A percentile compares a stretch with the other conserved stretches of the same genome.
Conservation (phyloP, 2,329 filamentous ascomycete species). For the Fusarium avenaceum region DNA sequence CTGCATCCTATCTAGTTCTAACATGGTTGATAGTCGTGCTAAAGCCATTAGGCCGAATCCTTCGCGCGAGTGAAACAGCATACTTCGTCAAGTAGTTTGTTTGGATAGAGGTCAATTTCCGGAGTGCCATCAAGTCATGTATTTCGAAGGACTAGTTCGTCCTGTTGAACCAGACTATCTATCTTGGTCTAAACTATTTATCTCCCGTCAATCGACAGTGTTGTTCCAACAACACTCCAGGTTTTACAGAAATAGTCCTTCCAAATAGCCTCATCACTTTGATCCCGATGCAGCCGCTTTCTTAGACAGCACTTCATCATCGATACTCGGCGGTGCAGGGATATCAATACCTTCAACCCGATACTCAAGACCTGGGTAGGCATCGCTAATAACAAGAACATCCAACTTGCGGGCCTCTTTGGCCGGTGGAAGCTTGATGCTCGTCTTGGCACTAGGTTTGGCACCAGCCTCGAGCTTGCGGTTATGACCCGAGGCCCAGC, state of each 20-base stretch:
- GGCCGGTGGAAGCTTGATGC: slow-evolving; percentile 71
- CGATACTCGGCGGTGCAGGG: slow-evolving; percentile 64
- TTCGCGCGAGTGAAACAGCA: not conserved
- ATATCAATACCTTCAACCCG: slow-evolving; percentile 63
- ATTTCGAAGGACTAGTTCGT: not conserved
- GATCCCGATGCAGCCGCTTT: slow-evolving; percentile 48
- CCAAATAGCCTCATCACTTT: slow-evolving; percentile 18
- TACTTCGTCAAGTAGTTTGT: not conserved
- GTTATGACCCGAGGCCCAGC: slow-evolving; percentile 68
- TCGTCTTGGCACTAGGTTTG: slow-evolving; percentile 66
- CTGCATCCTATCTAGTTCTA: not conserved
- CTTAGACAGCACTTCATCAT: slow-evolving; percentile 62
- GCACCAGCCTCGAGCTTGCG: slow-evolving; percentile 57
- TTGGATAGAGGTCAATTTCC: not conserved
- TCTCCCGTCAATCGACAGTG: slow-evolving; percentile 8
- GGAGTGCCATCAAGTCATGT: not conserved
- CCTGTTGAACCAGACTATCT: not conserved
- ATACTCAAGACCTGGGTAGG: slow-evolving; percentile 82
- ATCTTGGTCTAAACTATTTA: slow-evolving; percentile 3
- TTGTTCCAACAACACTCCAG: not conserved
- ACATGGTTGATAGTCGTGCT: not conserved
- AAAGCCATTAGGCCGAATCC: not conserved
- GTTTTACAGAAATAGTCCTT: not conserved
- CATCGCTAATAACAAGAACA: slow-evolving; percentile 85
- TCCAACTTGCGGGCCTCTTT: slow-evolving; percentile 73